Evolutionary conservation across 2,329 filamentous ascomycete species (phyloP).

Genomic region (Fusarium veterinarium): DNA sequence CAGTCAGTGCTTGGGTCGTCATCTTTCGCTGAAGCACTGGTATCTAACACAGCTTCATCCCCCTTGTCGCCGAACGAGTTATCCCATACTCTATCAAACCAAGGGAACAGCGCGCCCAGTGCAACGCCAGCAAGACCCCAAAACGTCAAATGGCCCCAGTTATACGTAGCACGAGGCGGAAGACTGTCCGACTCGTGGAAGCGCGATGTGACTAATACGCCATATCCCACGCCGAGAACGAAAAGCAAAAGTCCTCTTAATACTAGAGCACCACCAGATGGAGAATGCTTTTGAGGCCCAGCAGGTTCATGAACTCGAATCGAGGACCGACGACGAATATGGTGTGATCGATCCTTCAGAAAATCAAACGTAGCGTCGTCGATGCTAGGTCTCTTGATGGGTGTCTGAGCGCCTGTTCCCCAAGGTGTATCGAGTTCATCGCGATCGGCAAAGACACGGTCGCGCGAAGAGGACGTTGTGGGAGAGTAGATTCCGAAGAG

Average conservation of each 20-base stretch:
- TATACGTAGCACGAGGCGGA: constrained; percentile 66
- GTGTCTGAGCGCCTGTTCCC: constrained; percentile 81
- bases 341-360: constrained; percentile 54
- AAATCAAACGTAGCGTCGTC: constrained; percentile 60
- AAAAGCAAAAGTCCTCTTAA: constrained; percentile 76
- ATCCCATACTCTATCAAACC: constrained; percentile 83
- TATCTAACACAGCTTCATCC: constrained; percentile 47
- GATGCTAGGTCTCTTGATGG: constrained; percentile 58
- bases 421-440: constrained; percentile 77
- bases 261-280: constrained; percentile 59
- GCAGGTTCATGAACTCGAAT: constrained; percentile 45
- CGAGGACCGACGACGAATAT: constrained; percentile 51
- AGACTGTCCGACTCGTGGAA: constrained; percentile 74
- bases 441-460: constrained; percentile 54
- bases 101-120: constrained; percentile 84
- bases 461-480: constrained; percentile 66
- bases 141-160: constrained; percentile 77
- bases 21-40: constrained; percentile 44
- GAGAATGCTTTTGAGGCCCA: constrained; percentile 45
- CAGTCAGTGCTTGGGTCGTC: constrained; percentile 71
- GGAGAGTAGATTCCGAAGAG: constrained; percentile 91
- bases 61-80: constrained; percentile 56
- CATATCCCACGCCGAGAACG: constrained; percentile 83
- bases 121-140: constrained; percentile 86
- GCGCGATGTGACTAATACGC: constrained; percentile 77